Evolutionary conservation across 176 grass and related monocot genomes (phyloP).

Genomic region (Hyparrhenia diplandra): DNA sequence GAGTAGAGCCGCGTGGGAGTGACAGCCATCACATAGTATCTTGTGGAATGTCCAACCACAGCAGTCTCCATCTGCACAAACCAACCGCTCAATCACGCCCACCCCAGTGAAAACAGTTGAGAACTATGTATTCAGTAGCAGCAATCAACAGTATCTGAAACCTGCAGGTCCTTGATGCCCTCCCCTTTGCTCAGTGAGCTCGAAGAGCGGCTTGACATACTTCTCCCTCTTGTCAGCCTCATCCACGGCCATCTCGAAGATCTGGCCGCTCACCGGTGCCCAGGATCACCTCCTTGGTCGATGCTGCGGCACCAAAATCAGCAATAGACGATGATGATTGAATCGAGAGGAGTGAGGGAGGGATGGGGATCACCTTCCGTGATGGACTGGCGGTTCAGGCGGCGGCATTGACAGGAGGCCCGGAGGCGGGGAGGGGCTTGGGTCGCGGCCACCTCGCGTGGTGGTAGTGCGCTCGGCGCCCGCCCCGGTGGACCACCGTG

Average conservation of each 20-base stretch:
- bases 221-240: conserved; percentile 96
- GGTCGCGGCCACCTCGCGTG: conserved; percentile 86
- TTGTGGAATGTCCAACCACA: conserved; percentile 38
- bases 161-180: conserved; percentile 80
- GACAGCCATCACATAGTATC: conserved; percentile 96
- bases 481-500: conserved; percentile 65
- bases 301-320: conserved; percentile 44
- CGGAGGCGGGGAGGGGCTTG: conserved; percentile 60
- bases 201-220: conserved; percentile 76
- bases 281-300: conserved; percentile 94
- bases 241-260: conserved; percentile 82
- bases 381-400: conserved; percentile 90
- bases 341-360: background rate
- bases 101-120: background rate
- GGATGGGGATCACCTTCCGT: conserved; percentile 51
- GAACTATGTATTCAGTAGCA: background rate
- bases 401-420: conserved; percentile 74
- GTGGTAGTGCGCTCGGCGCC: conserved; percentile 79
- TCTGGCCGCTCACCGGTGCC: conserved; percentile 67
- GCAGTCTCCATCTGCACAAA: conserved; percentile 75
- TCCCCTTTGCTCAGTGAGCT: conserved; percentile 73
- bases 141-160: background rate
- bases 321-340: background rate
- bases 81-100: background rate
- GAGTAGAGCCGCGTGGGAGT: conserved; percentile 84